Evolutionary conservation across 805 yeast genomes (phyloP).

Genomic region (Yarrowia porcina): DNA sequence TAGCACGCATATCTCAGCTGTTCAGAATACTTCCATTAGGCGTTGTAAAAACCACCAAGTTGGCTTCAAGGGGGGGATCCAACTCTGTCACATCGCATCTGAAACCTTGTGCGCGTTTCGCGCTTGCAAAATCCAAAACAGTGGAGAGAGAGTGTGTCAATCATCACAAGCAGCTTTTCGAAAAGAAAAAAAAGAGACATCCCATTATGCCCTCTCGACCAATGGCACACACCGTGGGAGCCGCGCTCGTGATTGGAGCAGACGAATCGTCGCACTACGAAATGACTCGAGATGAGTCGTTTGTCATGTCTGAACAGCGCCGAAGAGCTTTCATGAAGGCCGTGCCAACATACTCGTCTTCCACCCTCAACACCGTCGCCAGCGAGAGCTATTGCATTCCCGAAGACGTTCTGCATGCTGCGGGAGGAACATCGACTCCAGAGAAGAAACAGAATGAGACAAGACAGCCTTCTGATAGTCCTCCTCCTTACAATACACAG

Average conservation of each 20-base stretch:
- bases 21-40: background rate
- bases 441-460: slow-evolving; percentile 1
- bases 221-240: slow-evolving; percentile 7
- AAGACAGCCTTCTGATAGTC: background rate
- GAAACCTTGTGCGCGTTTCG: slow-evolving; percentile 22
- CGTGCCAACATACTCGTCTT: slow-evolving; percentile 14
- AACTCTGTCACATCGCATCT: slow-evolving; percentile 7
- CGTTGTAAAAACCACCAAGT: background rate
- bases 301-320: slow-evolving; percentile 13
- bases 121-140: slow-evolving; percentile 5
- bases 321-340: slow-evolving; percentile 20
- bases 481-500: background rate
- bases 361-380: slow-evolving; percentile 20
- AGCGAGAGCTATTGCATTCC: slow-evolving; percentile 22
- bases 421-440: slow-evolving; percentile 16
- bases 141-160: background rate
- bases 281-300: slow-evolving; percentile 23
- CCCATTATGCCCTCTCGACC: slow-evolving; percentile 2
- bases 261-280: slow-evolving; percentile 10
- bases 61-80: background rate
- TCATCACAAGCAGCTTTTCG: background rate
- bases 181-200: background rate
- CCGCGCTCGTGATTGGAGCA: slow-evolving; percentile 4
- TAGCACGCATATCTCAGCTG: background rate
- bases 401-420: slow-evolving; percentile 10